Evolutionary conservation across 1,284 basidiomycete species (phyloP).

Genomic region (Pulveroboletus sp.): DNA sequence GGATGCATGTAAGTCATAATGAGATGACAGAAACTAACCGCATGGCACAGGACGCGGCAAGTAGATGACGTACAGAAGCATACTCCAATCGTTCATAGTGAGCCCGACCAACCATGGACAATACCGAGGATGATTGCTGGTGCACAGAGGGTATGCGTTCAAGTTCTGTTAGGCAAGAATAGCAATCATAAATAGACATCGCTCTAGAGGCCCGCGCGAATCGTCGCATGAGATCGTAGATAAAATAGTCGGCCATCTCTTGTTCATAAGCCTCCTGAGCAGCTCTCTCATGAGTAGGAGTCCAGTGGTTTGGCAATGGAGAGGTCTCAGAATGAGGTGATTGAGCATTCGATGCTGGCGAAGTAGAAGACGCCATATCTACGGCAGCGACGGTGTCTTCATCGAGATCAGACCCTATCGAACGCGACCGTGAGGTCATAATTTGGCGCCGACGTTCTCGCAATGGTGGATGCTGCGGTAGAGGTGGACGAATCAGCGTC

Average conservation of each 20-base stretch:
- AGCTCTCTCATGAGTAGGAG: slow-evolving; percentile 59
- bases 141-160: slow-evolving; percentile 76
- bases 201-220: slow-evolving; percentile 79
- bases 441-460: slow-evolving; percentile 61
- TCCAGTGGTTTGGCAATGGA: slow-evolving; percentile 59
- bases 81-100: slow-evolving; percentile 90
- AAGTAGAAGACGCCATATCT: slow-evolving; percentile 57
- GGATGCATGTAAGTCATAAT: slow-evolving; percentile 30
- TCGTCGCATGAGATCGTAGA: slow-evolving; percentile 78
- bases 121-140: slow-evolving; percentile 73
- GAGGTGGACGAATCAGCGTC: background rate
- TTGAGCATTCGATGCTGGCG: slow-evolving; percentile 58
- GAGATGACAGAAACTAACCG: slow-evolving; percentile 11
- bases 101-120: slow-evolving; percentile 80
- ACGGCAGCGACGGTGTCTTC: slow-evolving; percentile 51
- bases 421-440: slow-evolving; percentile 53
- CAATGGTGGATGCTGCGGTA: slow-evolving; percentile 44
- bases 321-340: slow-evolving; percentile 62
- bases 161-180: slow-evolving; percentile 71
- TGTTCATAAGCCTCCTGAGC: slow-evolving; percentile 70
- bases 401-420: slow-evolving; percentile 68
- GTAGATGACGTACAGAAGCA: slow-evolving; percentile 63
- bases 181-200: slow-evolving; percentile 75
- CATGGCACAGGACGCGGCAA: slow-evolving; percentile 6
- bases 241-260: slow-evolving; percentile 77